Conservation (phyloP, 495 filamentous ascomycete genomes). For the Neurospora sp. region DNA sequence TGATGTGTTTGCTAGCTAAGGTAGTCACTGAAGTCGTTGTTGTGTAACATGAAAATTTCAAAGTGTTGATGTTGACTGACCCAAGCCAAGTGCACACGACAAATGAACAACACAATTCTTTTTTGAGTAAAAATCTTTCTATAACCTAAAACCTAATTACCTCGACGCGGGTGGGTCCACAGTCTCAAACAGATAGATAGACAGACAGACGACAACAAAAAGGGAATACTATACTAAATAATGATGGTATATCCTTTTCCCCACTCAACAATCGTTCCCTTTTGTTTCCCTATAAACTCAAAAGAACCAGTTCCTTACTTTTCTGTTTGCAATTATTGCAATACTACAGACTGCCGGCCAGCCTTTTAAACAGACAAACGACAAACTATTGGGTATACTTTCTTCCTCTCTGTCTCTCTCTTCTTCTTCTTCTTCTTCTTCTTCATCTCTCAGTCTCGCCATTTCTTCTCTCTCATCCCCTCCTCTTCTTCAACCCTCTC, state of each 20-base stretch:
- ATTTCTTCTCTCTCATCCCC: neutral
- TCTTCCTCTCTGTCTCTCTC: neutral
- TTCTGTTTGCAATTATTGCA: neutral
- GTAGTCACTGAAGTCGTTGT: no score
- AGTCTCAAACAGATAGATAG: neutral
- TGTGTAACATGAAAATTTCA: no score
- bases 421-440: no score
- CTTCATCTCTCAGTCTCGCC: no score
- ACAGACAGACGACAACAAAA: neutral
- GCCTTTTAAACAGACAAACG: neutral
- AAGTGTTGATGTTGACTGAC: no score
- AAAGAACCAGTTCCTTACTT: neutral
- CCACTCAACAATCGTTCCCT: neutral
- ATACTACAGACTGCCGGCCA: neutral
- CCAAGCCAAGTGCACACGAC: no score
- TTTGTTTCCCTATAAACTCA: neutral
- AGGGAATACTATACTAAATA: neutral
- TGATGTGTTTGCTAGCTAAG: no score
- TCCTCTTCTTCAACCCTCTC: neutral
- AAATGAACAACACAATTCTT: no score
- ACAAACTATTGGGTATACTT: neutral
- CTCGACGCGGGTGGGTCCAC: neutral
- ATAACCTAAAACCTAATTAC: neutral
- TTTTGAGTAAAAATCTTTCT: neutral
- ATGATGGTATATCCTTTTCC: neutral